Evolutionary conservation across 176 grass and related monocot genomes (phyloP).

Genomic region (Areca catechu): DNA sequence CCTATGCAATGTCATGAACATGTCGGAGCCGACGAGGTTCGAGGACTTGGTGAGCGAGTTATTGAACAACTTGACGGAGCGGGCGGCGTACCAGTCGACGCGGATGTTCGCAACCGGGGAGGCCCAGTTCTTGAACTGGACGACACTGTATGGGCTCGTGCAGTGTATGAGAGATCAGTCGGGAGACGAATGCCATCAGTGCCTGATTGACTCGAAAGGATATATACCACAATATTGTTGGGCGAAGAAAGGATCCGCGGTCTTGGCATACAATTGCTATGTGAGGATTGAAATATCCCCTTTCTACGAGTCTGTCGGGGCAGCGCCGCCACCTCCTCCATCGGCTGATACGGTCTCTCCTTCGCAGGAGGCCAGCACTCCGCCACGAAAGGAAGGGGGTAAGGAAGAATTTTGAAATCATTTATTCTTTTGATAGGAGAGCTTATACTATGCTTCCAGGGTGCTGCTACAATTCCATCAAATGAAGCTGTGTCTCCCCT

Average conservation of each 20-base stretch:
- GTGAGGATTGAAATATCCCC: neutral
- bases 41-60: neutral
- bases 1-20: neutral
- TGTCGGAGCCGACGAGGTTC: neutral
- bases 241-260: neutral
- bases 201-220: neutral
- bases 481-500: no score
- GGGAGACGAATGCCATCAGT: neutral
- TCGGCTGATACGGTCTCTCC: no score
- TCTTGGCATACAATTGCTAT: neutral
- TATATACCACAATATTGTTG: neutral
- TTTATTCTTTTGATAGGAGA: no score
- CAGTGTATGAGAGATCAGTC: slow-evolving; percentile 4
- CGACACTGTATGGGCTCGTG: neutral
- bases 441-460: no score
- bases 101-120: neutral
- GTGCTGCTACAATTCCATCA: no score
- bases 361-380: no score
- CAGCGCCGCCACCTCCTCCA: neutral
- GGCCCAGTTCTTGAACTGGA: neutral
- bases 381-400: no score
- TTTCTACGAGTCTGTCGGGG: neutral
- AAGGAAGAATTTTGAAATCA: no score
- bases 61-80: neutral
- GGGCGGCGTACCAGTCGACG: neutral